Evolutionary conservation across 2,329 filamentous ascomycete genomes (phyloP).

Genomic region (Talaromyces islandicus): DNA sequence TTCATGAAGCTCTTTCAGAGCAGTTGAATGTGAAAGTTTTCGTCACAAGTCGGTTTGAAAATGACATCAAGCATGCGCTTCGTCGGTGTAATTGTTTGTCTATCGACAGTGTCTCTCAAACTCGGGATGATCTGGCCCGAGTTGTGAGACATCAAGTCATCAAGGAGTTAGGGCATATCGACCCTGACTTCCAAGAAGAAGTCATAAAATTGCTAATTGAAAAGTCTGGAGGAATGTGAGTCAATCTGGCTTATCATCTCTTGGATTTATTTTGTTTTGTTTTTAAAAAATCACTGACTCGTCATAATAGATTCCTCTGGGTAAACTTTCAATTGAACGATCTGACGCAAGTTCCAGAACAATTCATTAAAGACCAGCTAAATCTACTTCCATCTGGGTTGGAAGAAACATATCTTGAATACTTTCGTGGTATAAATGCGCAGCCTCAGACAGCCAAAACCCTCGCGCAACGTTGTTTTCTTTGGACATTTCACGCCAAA

Average conservation of each 20-base stretch:
- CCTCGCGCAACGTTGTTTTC: constrained; percentile 7
- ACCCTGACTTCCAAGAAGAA: background rate
- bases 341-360: background rate
- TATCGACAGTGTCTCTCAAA: too few species aligned
- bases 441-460: constrained; percentile 1
- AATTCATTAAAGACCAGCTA: constrained; percentile 2
- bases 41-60: constrained; percentile 5
- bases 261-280: too few species aligned
- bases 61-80: constrained; percentile 7
- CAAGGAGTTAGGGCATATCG: constrained; percentile 1
- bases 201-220: constrained; percentile 2
- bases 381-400: constrained; percentile 5
- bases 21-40: constrained; percentile 6
- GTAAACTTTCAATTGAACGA: constrained; percentile 9
- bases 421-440: constrained; percentile 1
- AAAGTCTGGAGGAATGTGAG: constrained; percentile 9
- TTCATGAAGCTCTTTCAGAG: too few species aligned
- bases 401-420: constrained; percentile 4
- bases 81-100: too few species aligned
- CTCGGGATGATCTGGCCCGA: constrained; percentile 4
- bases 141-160: constrained; percentile 4
- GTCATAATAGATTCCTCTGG: constrained; percentile 11
- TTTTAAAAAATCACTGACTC: too few species aligned
- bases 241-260: too few species aligned
- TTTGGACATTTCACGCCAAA: constrained; percentile 8